Evolutionary conservation across 2,329 filamentous ascomycete genomes (phyloP).

Genomic region (Tolypocladium inflatum): DNA sequence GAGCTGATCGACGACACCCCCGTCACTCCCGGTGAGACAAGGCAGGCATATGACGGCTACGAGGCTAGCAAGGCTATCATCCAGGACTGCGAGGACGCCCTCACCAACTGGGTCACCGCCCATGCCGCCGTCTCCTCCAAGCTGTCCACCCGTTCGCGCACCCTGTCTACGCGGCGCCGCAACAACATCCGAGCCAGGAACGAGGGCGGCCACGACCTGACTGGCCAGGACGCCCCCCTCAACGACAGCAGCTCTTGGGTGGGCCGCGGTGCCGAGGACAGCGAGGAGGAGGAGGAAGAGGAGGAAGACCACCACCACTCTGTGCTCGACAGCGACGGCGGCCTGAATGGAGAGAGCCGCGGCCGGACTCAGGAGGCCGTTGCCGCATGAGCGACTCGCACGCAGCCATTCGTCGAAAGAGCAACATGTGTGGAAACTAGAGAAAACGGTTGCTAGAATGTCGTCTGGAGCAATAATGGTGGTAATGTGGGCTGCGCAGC

Average conservation of each 20-base stretch:
- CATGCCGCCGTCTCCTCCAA: constrained; percentile 83
- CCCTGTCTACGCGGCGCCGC: constrained; percentile 74
- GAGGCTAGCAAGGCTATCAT: constrained; percentile 98
- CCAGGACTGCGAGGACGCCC: constrained; percentile 93
- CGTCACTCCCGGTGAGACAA: constrained; percentile 93
- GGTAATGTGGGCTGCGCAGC: constrained; percentile 6
- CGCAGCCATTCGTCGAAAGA: not conserved
- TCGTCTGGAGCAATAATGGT: constrained; percentile 3
- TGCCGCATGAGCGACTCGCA: constrained; percentile 21
- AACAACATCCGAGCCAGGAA: constrained; percentile 58
- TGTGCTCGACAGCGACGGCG: constrained; percentile 40
- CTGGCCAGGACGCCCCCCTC: constrained; percentile 69
- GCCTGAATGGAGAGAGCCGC: constrained; percentile 45
- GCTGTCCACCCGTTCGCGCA: constrained; percentile 79
- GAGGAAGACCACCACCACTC: constrained; percentile 42
- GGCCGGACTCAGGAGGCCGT: constrained; percentile 45
- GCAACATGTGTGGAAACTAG: not conserved
- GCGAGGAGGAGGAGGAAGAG: constrained; percentile 62
- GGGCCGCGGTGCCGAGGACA: constrained; percentile 55
- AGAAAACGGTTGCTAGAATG: not conserved
- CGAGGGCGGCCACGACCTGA: constrained; percentile 68
- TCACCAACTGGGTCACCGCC: constrained; percentile 92
- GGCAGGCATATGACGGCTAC: constrained; percentile 92
- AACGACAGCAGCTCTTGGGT: constrained; percentile 81
- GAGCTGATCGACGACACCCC: constrained; percentile 94